Evolutionary conservation across 495 filamentous ascomycete species (phyloP), one percentile per base, ranked within the genome.

Genomic region (Penicillium parvum): DNA sequence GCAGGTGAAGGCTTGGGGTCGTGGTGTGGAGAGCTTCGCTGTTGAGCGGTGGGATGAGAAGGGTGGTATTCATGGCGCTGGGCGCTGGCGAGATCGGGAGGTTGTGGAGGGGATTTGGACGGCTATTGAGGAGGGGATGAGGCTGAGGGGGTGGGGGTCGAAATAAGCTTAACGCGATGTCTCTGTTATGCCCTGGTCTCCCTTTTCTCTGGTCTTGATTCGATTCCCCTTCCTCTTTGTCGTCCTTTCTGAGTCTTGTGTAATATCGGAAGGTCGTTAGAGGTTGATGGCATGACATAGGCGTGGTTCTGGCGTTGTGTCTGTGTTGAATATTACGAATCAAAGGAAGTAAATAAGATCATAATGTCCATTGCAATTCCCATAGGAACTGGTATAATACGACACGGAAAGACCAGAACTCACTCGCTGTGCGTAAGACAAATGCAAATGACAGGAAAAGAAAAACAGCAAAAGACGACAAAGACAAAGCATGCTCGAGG

Each of bases 61-160:
- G 53, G 47, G 72, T 52, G 61, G 74, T 33, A 19, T 68, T 40
- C 26, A 71, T 55, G 81, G 81, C 23, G 60, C 68, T 32, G 82
- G 84, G 27, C 72, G 92, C 40, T 97, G 90, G 84, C 72, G 92
- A 47, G 92, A 98, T 68, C 66, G 89, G 7, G 92, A 98, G 71
- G 83, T 95, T 28, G 89, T 96, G 23, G 92, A 98, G 78, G 75
- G 75, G 30, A 87, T 98, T 40, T 98, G 92, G 92, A 84, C 84
- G 50, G 73, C 76, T 9, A 85, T 98, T 51, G 92, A 98, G 73
- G 81, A 80, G 50, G 81, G 84, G 38, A 96, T 98, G 92, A 78
- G 80, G 53, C 69, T 71, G 36, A 86, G 82, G 53, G 92, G 92
- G 5, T 96, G 90, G 90, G 77, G 75, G 70, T 63, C 57, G 9